Conservation (phyloP, 1,284 basidiomycete genomes). For the Acaromyces ingoldii region DNA sequence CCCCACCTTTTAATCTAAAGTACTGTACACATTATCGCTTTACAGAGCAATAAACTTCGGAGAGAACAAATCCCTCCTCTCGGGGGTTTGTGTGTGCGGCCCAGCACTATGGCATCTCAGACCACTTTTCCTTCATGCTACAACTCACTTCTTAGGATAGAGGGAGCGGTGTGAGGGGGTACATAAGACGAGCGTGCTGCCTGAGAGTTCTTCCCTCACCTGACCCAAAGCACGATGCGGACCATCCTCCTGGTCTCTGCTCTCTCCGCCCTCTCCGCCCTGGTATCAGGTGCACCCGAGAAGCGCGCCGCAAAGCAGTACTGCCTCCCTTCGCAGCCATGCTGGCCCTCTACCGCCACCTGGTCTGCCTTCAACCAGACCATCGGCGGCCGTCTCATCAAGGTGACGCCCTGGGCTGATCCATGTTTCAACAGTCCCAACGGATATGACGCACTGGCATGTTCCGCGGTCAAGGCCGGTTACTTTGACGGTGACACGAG, state of each 20-base stretch:
- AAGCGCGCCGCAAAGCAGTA: not conserved
- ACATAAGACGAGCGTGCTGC: too few relatives aligned
- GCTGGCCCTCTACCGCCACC: constrained; percentile 11
- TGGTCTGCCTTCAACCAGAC: constrained; percentile 12
- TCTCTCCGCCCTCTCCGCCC: too few relatives aligned
- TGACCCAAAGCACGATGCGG: not conserved
- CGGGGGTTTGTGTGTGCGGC: too few relatives aligned
- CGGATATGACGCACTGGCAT: not conserved
- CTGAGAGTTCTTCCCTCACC: too few relatives aligned
- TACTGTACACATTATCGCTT: too few relatives aligned
- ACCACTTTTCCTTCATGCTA: too few relatives aligned
- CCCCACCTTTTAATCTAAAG: too few relatives aligned
- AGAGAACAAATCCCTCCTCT: too few relatives aligned
- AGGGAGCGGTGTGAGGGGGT: too few relatives aligned
- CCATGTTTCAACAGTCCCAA: not conserved
- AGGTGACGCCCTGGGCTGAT: constrained; percentile 5
- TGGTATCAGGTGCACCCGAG: not conserved
- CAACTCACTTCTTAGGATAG: too few relatives aligned
- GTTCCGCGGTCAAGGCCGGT: not conserved
- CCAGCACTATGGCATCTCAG: too few relatives aligned
- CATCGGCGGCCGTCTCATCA: constrained; percentile 6
- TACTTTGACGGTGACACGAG: constrained; percentile 7
- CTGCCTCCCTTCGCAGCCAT: constrained; percentile 13
- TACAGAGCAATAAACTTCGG: too few relatives aligned
- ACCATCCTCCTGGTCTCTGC: not conserved